A percentile compares a stretch with the other conserved stretches of the same genome.
phyloP scores from a whole-genome alignment of 2,329 filamentous ascomycete genomes.

The Tolypocladium pustulatum region DNA sequence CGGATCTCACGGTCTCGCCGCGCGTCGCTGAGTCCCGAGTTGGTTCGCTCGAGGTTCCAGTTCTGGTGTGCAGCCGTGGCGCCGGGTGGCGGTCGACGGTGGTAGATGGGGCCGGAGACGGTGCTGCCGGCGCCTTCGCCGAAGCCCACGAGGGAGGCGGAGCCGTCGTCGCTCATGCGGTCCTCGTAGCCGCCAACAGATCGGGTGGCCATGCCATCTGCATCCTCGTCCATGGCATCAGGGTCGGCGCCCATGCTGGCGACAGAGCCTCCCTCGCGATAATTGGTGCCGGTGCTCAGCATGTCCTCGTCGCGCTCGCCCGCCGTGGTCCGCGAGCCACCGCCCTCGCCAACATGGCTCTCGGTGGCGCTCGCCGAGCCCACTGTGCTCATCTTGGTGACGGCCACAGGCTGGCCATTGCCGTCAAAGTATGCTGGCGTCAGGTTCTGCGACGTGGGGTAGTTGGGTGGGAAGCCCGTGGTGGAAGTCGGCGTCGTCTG shows the following conservation, averaged over 20 bases:
- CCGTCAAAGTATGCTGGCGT: constrained; percentile 72
- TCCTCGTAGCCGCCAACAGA: constrained; percentile 48
- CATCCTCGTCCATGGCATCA: constrained; percentile 44
- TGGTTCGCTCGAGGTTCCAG: constrained; percentile 39
- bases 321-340: constrained; percentile 38
- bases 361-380: constrained; percentile 83
- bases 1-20: constrained; percentile 22
- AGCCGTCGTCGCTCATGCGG: constrained; percentile 77
- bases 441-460: constrained; percentile 27
- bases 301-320: constrained; percentile 57
- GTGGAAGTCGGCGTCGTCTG: constrained; percentile 42
- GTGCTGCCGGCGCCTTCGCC: constrained; percentile 85
- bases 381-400: constrained; percentile 78
- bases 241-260: constrained; percentile 39
- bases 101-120: constrained; percentile 66
- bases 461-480: constrained; percentile 30
- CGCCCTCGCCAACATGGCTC: constrained; percentile 49
- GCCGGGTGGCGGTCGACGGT: constrained; percentile 36
- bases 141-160: constrained; percentile 78
- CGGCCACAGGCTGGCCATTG: constrained; percentile 55
- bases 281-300: constrained; percentile 57
- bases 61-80: constrained; percentile 23
- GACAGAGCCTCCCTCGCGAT: constrained; percentile 46
- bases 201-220: constrained; percentile 31
- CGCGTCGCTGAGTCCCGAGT: constrained; percentile 40